These are phyloP conservation scores for Solanum chmielewskii DNA, from an alignment of 257 asterid genomes.

Conservation along the genomic window DNA sequence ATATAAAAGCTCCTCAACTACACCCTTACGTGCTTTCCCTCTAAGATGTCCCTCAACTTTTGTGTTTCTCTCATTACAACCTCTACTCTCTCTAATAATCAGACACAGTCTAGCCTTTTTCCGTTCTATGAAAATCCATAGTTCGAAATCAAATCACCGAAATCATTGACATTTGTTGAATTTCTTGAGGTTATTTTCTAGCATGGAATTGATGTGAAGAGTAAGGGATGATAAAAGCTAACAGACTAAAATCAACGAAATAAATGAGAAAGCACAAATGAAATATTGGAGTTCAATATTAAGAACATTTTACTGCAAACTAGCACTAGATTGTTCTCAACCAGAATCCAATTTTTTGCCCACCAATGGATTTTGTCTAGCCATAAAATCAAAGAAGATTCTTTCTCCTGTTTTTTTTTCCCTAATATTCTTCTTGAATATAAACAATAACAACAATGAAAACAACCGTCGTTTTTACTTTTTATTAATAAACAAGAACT, in stretches of 20 bases:
- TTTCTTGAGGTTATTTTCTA: neutral
- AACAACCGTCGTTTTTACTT: neutral
- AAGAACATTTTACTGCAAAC: neutral
- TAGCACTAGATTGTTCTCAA: neutral
- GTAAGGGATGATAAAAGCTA: neutral
- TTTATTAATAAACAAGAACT: neutral
- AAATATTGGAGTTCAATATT: neutral
- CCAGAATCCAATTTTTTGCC: neutral
- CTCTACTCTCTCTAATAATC: neutral
- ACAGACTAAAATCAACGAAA: neutral
- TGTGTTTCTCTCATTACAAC: neutral
- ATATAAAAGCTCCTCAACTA: neutral
- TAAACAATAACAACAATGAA: neutral
- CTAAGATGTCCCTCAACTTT: neutral
- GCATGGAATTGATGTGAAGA: neutral
- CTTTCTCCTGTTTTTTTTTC: neutral
- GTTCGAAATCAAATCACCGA: neutral
- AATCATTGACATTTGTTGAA: neutral
- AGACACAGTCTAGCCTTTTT: neutral
- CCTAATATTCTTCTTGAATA: neutral
- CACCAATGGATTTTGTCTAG: neutral
- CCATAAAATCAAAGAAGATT: neutral
- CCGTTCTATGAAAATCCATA: neutral
- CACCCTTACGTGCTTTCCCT: neutral
- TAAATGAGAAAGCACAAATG: neutral